These are phyloP conservation scores for Marchantia paleacea DNA, from an alignment of 225 moss, liverwort and hornwort species.

Conservation along the genomic window DNA sequence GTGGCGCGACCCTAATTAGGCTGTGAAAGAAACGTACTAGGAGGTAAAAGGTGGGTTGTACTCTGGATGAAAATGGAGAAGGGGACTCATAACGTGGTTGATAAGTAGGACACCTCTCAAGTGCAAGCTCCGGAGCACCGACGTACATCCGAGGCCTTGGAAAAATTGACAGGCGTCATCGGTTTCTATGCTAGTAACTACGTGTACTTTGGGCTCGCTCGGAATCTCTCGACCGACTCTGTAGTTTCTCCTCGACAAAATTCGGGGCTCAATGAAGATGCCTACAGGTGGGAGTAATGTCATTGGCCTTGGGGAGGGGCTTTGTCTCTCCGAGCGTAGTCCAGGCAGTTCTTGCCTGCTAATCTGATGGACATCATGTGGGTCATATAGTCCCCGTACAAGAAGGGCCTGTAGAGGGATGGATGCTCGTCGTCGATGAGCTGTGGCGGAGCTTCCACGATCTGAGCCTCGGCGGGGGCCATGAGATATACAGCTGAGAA, in stretches of 20 bases:
- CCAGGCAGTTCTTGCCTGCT: constrained; percentile 16
- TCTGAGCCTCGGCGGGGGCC: not conserved
- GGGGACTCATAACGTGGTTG: not conserved
- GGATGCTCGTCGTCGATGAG: constrained; percentile 28
- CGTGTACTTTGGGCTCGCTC: not conserved
- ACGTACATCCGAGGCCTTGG: too few species aligned
- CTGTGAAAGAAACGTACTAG: not conserved
- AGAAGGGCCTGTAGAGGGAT: constrained; percentile 23
- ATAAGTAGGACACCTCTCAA: not conserved
- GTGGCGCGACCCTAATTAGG: not conserved
- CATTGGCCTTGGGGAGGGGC: not conserved
- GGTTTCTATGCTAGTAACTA: not conserved
- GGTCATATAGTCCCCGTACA: constrained; percentile 5
- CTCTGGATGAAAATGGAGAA: not conserved
- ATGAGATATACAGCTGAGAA: constrained; percentile 27
- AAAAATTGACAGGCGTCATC: not conserved
- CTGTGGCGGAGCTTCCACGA: constrained; percentile 21
- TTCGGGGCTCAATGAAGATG: not conserved
- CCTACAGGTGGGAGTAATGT: not conserved
- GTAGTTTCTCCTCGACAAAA: not conserved
- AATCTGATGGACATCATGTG: constrained; percentile 18
- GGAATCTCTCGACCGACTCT: not conserved
- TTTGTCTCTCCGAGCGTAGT: constrained; percentile 11
- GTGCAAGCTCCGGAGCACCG: not conserved
- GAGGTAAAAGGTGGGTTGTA: not conserved